Percentiles rank a stretch among this genome's conserved stretches.
These are phyloP conservation scores for Hemerocallis citrina DNA, from an alignment of 106 monocot species.

Conservation along the genomic window DNA sequence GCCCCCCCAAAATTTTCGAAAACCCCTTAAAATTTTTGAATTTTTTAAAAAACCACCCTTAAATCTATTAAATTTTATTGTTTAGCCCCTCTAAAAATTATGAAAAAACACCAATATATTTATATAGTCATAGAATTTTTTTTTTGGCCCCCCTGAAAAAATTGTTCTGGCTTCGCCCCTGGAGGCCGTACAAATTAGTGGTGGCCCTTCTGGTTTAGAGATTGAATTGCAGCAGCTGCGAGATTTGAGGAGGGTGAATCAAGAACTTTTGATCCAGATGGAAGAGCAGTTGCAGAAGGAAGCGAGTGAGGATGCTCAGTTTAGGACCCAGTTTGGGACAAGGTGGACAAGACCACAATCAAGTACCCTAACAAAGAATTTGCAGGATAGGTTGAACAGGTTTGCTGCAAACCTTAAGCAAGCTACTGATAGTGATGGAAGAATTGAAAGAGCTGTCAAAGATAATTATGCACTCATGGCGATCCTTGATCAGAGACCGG, in stretches of 20 bases:
- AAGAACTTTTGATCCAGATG: slow-evolving; percentile 56
- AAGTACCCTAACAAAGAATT: slow-evolving; percentile 73
- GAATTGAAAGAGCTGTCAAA: slow-evolving; percentile 70
- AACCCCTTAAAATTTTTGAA: too few relatives aligned
- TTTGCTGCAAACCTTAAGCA: slow-evolving; percentile 85
- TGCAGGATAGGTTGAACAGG: slow-evolving; percentile 75
- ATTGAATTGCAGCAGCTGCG: slow-evolving; percentile 57
- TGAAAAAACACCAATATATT: too few relatives aligned
- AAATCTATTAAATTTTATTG: too few relatives aligned
- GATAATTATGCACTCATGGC: slow-evolving; percentile 58
- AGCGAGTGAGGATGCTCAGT: slow-evolving; percentile 75
- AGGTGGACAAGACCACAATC: slow-evolving; percentile 77
- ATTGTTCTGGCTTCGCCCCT: too few relatives aligned
- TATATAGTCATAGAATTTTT: too few relatives aligned
- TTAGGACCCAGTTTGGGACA: slow-evolving; percentile 73
- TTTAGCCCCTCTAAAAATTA: too few relatives aligned
- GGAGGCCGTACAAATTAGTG: slow-evolving; percentile 66
- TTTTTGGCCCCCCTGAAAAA: too few relatives aligned
- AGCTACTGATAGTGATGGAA: slow-evolving; percentile 81
- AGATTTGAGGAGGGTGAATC: slow-evolving; percentile 66
- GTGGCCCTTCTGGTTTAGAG: slow-evolving; percentile 53
- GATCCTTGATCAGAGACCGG: slow-evolving; percentile 70
- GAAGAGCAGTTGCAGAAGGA: slow-evolving; percentile 86
- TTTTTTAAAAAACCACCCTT: too few relatives aligned
- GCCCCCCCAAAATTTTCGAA: too few relatives aligned